phyloP scores from a whole-genome alignment of 2,329 filamentous ascomycete species.

The Curvularia lunata region DNA sequence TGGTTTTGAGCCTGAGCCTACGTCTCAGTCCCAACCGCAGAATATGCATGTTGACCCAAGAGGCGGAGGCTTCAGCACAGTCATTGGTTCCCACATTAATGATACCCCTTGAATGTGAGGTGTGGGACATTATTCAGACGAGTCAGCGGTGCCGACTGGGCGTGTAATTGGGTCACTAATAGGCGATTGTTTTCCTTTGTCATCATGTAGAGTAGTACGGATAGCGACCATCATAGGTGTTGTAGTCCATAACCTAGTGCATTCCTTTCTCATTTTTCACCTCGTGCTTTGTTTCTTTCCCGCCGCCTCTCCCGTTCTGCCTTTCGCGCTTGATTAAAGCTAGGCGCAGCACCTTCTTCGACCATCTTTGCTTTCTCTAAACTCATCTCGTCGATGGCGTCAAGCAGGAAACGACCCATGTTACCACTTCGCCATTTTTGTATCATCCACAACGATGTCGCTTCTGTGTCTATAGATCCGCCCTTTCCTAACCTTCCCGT shows the following conservation, averaged over 20 bases:
- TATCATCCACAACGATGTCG: slow-evolving; percentile 79
- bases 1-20: not conserved
- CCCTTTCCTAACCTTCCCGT: slow-evolving; percentile 79
- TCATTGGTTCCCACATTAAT: not conserved
- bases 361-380: slow-evolving; percentile 60
- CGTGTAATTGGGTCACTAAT: not conserved
- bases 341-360: slow-evolving; percentile 58
- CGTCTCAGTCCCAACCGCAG: not conserved
- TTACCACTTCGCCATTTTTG: slow-evolving; percentile 80
- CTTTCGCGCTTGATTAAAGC: slow-evolving; percentile 73
- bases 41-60: not conserved
- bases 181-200: not conserved
- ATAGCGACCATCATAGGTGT: not conserved
- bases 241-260: not conserved
- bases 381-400: slow-evolving; percentile 70
- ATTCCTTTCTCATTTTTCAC: slow-evolving; percentile 20
- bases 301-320: slow-evolving; percentile 62
- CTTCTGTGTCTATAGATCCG: slow-evolving; percentile 72
- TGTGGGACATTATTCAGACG: not conserved
- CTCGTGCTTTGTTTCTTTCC: slow-evolving; percentile 34
- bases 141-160: not conserved
- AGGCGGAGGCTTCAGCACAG: not conserved
- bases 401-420: slow-evolving; percentile 78
- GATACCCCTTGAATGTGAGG: not conserved
- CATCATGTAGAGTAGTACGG: not conserved